A percentile compares a stretch with the other conserved stretches of the same genome.
Evolutionary conservation across 106 monocot genomes (phyloP).

Genomic region (Vanilla planifolia): DNA sequence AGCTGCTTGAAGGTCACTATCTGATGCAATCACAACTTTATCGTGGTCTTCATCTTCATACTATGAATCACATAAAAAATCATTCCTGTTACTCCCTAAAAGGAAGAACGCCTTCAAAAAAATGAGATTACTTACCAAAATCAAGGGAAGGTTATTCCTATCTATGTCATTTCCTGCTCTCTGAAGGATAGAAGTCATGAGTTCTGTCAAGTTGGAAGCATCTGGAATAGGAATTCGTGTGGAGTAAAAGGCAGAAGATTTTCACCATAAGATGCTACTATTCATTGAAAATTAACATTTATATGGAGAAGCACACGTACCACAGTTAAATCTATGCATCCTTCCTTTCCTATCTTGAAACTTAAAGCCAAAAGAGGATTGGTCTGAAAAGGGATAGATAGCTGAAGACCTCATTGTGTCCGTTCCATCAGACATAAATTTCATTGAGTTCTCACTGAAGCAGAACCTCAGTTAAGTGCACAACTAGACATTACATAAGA

Average conservation of each 20-base stretch:
- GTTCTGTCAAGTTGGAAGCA: slow-evolving; percentile 54
- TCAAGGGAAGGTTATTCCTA: slow-evolving; percentile 64
- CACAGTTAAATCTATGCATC: slow-evolving; percentile 90
- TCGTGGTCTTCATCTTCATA: slow-evolving; percentile 98
- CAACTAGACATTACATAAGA: not conserved
- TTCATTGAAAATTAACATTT: not conserved
- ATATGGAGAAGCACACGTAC: slow-evolving; percentile 20
- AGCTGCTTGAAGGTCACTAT: slow-evolving; percentile 78
- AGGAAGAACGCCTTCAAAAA: not conserved
- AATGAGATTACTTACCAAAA: slow-evolving; percentile 55
- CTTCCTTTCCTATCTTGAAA: slow-evolving; percentile 72
- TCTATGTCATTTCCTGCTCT: slow-evolving; percentile 74
- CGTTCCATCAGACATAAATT: slow-evolving; percentile 50
- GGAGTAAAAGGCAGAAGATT: not conserved
- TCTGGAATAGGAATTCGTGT: slow-evolving; percentile 29
- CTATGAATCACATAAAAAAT: slow-evolving; percentile 24
- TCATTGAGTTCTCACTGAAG: slow-evolving; percentile 65
- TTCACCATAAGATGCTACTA: not conserved
- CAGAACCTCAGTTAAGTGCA: slow-evolving; percentile 3
- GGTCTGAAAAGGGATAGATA: slow-evolving; percentile 27
- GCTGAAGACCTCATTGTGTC: slow-evolving; percentile 27
- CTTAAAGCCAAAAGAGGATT: slow-evolving; percentile 66
- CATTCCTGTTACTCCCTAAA: not conserved
- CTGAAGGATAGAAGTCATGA: slow-evolving; percentile 75
- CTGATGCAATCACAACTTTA: slow-evolving; percentile 79